Base-by-base conservation (phyloP, 2,329 filamentous ascomycete species). In the Aspergillus carbonarius region DNA sequence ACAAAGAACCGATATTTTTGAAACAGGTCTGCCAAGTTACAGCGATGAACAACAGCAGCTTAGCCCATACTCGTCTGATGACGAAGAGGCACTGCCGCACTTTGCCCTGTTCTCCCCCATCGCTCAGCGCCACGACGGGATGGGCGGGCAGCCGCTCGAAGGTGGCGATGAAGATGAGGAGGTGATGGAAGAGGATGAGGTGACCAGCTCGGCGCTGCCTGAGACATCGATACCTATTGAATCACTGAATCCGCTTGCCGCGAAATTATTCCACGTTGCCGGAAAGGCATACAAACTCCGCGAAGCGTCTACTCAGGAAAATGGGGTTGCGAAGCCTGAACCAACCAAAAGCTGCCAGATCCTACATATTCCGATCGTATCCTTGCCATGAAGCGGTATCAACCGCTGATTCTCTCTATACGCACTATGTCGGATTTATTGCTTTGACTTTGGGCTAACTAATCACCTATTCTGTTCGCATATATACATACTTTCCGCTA, bases 1-100 rank as follows among this genome's bases (percentile, higher is more conserved):
- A 30, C 68, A 66, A 46, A 63, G 63, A 25, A 64, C 68, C 23
- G 66, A 71, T 42, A 59, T 75, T 9, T 64, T 72, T 15, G 65
- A 71, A 10, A 56, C 65, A 18, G 65, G 66, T 7, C 58, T 61
- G 8, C 48, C 61, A 34, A 62, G 65, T 30, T 59, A 54, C 25
- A 47, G 48, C 15, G 67, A 61, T 8, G 57, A 59, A 17, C 59
- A 64, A 20, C 63, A 66, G 39, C 62, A 64, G 37, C 25, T 48
- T 55, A 67, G 47, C 60, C 66, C 56, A 8, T 60, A 57, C 58
- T 60, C 57, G 18, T 57, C 60, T 27, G 59, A 63, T 27, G 61
- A 59, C 7, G 60, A 66, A 13, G 60, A 66, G 37, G 25, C 47
- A 5, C 44, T 55, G 4, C 51, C 63, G 5, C 58, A 40, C 32